Percentiles rank a stretch among this genome's conserved stretches.
Evolutionary conservation across 2,329 filamentous ascomycete species (phyloP).

Genomic region (Paraconiothyrium brasiliense): DNA sequence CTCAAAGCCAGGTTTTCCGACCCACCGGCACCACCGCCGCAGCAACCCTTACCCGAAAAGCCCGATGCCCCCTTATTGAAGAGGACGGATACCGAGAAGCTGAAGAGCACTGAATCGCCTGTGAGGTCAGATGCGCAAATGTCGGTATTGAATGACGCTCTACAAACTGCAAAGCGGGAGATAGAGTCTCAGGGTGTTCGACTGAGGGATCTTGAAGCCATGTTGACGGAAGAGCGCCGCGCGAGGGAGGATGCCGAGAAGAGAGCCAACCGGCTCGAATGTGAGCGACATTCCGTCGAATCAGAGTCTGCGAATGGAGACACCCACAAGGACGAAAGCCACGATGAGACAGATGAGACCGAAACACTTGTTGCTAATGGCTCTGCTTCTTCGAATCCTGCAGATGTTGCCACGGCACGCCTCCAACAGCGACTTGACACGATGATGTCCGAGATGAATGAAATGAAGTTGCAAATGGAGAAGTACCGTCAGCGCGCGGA

Average conservation of each 20-base stretch:
- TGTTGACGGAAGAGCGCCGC: constrained; percentile 79
- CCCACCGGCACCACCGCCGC: constrained; percentile 90
- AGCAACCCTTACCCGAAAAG: constrained; percentile 92
- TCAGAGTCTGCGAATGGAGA: constrained; percentile 31
- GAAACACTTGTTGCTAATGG: constrained; percentile 31
- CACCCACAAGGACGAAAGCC: constrained; percentile 22
- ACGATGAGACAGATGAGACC: constrained; percentile 24
- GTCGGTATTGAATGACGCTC: constrained; percentile 81
- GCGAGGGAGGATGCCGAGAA: constrained; percentile 88
- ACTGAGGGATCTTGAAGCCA: constrained; percentile 81
- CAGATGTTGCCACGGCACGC: constrained; percentile 55
- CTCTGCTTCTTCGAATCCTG: constrained; percentile 28
- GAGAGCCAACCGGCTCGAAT: constrained; percentile 74
- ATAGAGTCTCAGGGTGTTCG: constrained; percentile 83
- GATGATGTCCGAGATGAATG: constrained; percentile 82
- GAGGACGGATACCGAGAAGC: constrained; percentile 77
- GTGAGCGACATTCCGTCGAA: constrained; percentile 54
- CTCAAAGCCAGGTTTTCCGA: constrained; percentile 88
- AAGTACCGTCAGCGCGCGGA: constrained; percentile 80
- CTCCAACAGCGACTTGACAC: constrained; percentile 77
- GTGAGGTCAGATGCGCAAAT: constrained; percentile 77
- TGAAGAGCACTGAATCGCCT: constrained; percentile 69
- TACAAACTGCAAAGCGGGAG: constrained; percentile 85
- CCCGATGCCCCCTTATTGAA: constrained; percentile 78
- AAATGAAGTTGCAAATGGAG: constrained; percentile 82